A percentile compares a stretch with the other conserved stretches of the same genome.
These are phyloP conservation scores for Massariosphaeria phaeospora DNA, from an alignment of 495 filamentous ascomycete genomes.

Conservation along the genomic window DNA sequence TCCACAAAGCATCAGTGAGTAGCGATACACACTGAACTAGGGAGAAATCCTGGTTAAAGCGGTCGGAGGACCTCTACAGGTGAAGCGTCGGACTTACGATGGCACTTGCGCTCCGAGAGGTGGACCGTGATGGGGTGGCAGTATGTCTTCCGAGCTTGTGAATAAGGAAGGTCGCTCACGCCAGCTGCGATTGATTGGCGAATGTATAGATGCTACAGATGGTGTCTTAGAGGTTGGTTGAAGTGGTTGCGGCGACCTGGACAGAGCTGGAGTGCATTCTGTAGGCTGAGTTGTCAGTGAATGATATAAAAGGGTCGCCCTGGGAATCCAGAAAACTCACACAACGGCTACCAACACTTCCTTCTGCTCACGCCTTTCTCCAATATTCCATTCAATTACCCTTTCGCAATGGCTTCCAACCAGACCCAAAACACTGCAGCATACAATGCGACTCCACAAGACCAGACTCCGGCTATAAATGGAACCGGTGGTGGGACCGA, in stretches of 20 bases:
- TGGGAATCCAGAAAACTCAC: neutral
- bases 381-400: neutral
- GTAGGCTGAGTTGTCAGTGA: neutral
- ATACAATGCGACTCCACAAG: neutral
- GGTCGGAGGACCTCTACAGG: too few species aligned
- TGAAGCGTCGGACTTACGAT: too few species aligned
- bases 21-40: too few species aligned
- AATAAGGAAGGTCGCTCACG: neutral
- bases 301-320: neutral
- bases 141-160: neutral
- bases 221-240: neutral
- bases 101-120: neutral
- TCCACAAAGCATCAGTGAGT: too few species aligned
- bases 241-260: neutral
- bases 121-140: neutral
- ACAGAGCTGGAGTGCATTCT: neutral
- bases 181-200: too few species aligned
- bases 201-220: too few species aligned
- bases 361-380: neutral
- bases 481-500: neutral
- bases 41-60: too few species aligned
- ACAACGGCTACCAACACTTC: neutral
- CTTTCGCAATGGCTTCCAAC: neutral
- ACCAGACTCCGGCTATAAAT: neutral
- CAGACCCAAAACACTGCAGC: neutral